These are phyloP conservation scores for Lipomyces spencermartinsiae DNA, from an alignment of 805 yeast species.

Conservation along the genomic window DNA sequence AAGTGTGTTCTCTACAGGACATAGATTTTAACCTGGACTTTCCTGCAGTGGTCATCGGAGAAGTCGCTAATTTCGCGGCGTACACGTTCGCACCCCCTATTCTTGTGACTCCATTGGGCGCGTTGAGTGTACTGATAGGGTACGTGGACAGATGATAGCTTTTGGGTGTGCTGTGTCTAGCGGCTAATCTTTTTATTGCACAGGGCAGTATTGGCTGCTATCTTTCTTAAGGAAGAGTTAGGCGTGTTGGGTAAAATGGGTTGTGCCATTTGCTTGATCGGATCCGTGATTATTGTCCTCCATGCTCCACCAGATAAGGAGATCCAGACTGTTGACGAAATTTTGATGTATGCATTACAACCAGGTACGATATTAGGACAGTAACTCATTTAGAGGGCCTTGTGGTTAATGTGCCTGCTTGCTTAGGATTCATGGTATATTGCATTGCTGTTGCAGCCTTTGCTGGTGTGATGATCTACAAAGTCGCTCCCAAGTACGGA, in stretches of 20 bases:
- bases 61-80: slow-evolving; percentile 90
- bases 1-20: neutral
- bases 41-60: slow-evolving; percentile 78
- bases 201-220: slow-evolving; percentile 78
- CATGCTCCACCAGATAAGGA: slow-evolving; percentile 97
- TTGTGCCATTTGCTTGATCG: slow-evolving; percentile 87
- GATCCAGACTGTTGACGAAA: slow-evolving; percentile 85
- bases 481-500: slow-evolving; percentile 81
- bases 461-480: slow-evolving; percentile 79
- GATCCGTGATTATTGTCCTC: slow-evolving; percentile 83
- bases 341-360: slow-evolving; percentile 74
- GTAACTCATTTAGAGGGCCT: neutral
- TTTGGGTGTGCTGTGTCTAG: neutral
- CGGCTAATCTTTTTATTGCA: neutral
- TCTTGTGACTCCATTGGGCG: slow-evolving; percentile 90
- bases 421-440: slow-evolving; percentile 66
- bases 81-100: slow-evolving; percentile 95
- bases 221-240: slow-evolving; percentile 82
- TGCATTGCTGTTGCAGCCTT: slow-evolving; percentile 67
- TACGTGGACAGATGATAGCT: slow-evolving; percentile 8
- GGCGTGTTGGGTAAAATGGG: slow-evolving; percentile 91
- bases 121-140: slow-evolving; percentile 87
- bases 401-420: too few species aligned
- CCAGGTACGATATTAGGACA: slow-evolving; percentile 52
- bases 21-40: neutral